Conservation (phyloP, 2,329 filamentous ascomycete genomes). For the Talaromyces sp. region DNA sequence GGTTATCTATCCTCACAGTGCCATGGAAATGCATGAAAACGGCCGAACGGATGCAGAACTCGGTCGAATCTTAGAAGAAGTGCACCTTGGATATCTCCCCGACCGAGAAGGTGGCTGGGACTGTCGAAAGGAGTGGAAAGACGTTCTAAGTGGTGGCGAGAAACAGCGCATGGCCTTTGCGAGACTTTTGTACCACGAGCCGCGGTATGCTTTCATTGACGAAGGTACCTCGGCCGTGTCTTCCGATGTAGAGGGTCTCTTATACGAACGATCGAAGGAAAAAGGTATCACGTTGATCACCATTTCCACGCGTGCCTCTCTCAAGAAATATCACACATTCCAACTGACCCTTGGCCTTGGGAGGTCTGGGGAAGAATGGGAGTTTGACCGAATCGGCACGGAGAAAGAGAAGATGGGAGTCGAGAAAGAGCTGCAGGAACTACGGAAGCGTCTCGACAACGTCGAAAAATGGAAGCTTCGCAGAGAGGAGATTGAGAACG, state of each 20-base stretch:
- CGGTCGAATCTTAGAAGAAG: conserved; percentile 71
- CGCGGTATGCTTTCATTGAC: conserved; percentile 87
- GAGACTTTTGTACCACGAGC: conserved; percentile 87
- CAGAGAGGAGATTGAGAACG: conserved; percentile 72
- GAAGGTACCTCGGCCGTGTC: conserved; percentile 94
- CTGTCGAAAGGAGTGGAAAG: conserved; percentile 96
- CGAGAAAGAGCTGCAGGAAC: conserved; percentile 80
- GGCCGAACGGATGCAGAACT: conserved; percentile 74
- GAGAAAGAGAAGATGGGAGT: conserved; percentile 89
- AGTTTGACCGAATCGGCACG: conserved; percentile 88
- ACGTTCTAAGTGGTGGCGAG: conserved; percentile 92
- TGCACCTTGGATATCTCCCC: conserved; percentile 80
- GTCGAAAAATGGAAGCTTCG: conserved; percentile 80
- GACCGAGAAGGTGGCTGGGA: conserved; percentile 95
- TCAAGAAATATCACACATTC: conserved; percentile 93
- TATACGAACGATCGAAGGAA: conserved; percentile 91
- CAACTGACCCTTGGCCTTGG: conserved; percentile 81
- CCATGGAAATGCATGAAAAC: conserved; percentile 83
- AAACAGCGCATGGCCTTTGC: conserved; percentile 95
- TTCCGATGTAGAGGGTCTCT: conserved; percentile 83
- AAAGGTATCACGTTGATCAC: conserved; percentile 94
- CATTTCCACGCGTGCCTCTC: conserved; percentile 85
- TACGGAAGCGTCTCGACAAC: conserved; percentile 71
- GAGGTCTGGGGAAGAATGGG: conserved; percentile 77
- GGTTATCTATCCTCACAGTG: conserved; percentile 94